Conservation (phyloP, 441 rosid genomes). For the Bruguiera hainesii region DNA sequence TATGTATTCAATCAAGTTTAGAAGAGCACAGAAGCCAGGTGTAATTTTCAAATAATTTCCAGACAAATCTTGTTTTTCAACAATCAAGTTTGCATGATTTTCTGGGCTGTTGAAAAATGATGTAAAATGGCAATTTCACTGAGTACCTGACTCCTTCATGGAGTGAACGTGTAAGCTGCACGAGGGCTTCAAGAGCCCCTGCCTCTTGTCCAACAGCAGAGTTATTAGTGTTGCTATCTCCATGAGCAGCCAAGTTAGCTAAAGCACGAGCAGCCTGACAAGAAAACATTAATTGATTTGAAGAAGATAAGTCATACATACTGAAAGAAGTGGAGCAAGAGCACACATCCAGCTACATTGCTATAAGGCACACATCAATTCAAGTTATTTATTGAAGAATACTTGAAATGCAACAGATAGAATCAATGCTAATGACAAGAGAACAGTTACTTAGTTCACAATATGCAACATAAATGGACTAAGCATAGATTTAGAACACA, state of each 20-base stretch:
- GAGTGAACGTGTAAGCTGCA: constrained; percentile 76
- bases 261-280: constrained; percentile 95
- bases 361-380: too few species aligned
- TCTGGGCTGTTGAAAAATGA: neutral
- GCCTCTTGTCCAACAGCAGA: constrained; percentile 95
- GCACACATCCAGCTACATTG: neutral
- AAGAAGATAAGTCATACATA: neutral
- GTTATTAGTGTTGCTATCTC: constrained; percentile 90
- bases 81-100: neutral
- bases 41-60: too few species aligned
- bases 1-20: too few species aligned
- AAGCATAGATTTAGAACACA: too few species aligned
- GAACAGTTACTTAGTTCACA: neutral
- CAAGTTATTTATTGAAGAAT: too few species aligned
- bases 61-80: too few species aligned
- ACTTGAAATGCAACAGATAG: too few species aligned
- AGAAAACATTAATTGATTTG: constrained; percentile 6
- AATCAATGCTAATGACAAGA: neutral
- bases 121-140: neutral
- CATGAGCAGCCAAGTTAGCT: constrained; percentile 98
- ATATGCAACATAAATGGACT: neutral
- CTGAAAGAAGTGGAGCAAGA: neutral
- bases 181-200: constrained; percentile 95
- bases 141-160: constrained; percentile 95
- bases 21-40: too few species aligned